These are phyloP conservation scores for Teunomyces barrocoloradensis DNA, from an alignment of 805 yeast genomes.

Conservation along the genomic window DNA sequence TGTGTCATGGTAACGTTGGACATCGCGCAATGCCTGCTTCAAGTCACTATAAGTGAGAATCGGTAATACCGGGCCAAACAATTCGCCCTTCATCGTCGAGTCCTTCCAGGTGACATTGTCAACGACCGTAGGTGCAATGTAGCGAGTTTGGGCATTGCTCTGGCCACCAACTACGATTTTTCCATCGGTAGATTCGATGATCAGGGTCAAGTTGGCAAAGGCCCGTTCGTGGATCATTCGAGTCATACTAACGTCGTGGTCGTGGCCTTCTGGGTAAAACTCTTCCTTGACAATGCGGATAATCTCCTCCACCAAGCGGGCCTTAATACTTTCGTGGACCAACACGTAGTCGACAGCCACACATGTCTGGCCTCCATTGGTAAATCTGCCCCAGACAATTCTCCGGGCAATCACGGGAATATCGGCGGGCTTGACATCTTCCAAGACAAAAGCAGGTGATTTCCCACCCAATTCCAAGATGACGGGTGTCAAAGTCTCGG, in stretches of 20 bases:
- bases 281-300: constrained; percentile 39
- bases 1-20: constrained; percentile 55
- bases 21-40: constrained; percentile 40
- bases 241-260: constrained; percentile 37
- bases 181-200: constrained; percentile 54
- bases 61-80: constrained; percentile 87
- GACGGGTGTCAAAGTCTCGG: constrained; percentile 78
- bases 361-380: constrained; percentile 89
- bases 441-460: constrained; percentile 75
- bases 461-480: constrained; percentile 90
- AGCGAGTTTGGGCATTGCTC: constrained; percentile 39
- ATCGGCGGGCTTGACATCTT: constrained; percentile 42
- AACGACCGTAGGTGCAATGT: constrained; percentile 73
- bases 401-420: constrained; percentile 52
- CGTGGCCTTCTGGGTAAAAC: constrained; percentile 42
- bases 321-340: constrained; percentile 59
- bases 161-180: constrained; percentile 48
- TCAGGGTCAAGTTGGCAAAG: constrained; percentile 43
- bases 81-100: constrained; percentile 67
- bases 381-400: constrained; percentile 72
- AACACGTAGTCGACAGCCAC: constrained; percentile 82
- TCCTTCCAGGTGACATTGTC: constrained; percentile 64
- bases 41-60: constrained; percentile 53
- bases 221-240: constrained; percentile 61
- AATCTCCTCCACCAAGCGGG: constrained; percentile 45